Percentiles rank a stretch among this genome's conserved stretches.
phyloP scores from a whole-genome alignment of 2,329 filamentous ascomycete species.

The Epichloe coenophiala region DNA sequence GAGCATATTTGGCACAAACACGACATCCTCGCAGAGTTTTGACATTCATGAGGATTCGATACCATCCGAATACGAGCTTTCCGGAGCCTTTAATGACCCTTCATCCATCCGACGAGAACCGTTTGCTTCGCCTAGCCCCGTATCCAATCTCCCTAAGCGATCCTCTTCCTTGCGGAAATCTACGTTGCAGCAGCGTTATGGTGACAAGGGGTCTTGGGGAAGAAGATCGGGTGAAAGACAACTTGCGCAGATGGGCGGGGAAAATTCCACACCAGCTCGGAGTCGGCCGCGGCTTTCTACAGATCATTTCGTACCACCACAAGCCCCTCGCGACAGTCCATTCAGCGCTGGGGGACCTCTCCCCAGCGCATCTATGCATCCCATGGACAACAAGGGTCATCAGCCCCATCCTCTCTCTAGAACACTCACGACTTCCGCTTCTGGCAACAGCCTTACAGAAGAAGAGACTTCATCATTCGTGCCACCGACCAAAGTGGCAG shows the following conservation, averaged over 20 bases:
- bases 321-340: conserved; percentile 46
- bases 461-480: conserved; percentile 45
- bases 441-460: conserved; percentile 61
- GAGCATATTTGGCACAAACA: conserved; percentile 59
- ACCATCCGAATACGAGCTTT: conserved; percentile 40
- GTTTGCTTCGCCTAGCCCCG: conserved; percentile 30
- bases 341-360: conserved; percentile 44
- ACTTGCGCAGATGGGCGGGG: conserved; percentile 34
- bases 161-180: conserved; percentile 72
- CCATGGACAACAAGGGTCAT: conserved; percentile 28
- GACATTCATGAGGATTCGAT: conserved; percentile 37
- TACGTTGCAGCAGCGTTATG: conserved; percentile 72
- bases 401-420: conserved; percentile 75
- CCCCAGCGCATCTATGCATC: conserved; percentile 39
- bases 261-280: conserved; percentile 44
- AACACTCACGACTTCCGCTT: conserved; percentile 76
- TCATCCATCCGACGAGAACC: conserved; percentile 22
- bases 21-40: conserved; percentile 29
- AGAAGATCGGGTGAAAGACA: conserved; percentile 44
- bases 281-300: conserved; percentile 62
- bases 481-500: conserved; percentile 14
- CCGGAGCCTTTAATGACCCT: conserved; percentile 15
- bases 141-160: conserved; percentile 47
- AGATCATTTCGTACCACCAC: conserved; percentile 60
- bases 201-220: conserved; percentile 52